Conservation (phyloP, 148 eudicot genomes). For the Chenopodium suecicum region DNA sequence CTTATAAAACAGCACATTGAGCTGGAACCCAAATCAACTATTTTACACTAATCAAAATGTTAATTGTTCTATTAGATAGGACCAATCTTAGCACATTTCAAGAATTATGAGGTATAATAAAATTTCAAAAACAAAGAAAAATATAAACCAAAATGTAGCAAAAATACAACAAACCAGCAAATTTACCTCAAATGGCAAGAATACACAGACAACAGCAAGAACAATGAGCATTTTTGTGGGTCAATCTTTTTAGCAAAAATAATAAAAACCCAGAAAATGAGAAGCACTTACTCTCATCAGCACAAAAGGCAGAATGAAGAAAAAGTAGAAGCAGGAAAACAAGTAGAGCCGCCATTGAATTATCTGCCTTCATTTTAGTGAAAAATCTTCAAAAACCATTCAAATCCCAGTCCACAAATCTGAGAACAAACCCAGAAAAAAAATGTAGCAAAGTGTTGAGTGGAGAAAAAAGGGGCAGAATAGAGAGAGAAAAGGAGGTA, state of each 20-base stretch:
- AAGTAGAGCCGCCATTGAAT: constrained; percentile 27
- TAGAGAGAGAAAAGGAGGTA: neutral
- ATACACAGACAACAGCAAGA: neutral
- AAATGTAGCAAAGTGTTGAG: neutral
- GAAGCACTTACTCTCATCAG: constrained; percentile 39
- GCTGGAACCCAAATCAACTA: constrained; percentile 28
- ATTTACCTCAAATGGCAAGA: neutral
- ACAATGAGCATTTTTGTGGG: neutral
- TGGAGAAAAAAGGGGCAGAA: neutral
- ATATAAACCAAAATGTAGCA: neutral
- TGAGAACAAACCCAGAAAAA: constrained; percentile 10
- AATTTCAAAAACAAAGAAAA: neutral
- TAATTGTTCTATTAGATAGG: neutral
- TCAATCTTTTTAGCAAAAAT: neutral
- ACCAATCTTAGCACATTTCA: neutral
- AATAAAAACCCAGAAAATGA: neutral
- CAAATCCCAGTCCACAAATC: too few relatives aligned
- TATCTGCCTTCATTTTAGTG: constrained; percentile 16
- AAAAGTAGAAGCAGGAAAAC: constrained; percentile 25
- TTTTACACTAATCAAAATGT: neutral
- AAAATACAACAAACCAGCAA: neutral
- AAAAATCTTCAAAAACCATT: neutral
- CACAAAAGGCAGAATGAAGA: constrained; percentile 25
- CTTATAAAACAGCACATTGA: constrained; percentile 20
- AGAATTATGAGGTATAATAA: neutral